These are phyloP conservation scores for Chaetomiaceae sp. DNA, from an alignment of 2,329 filamentous ascomycete genomes.

Conservation along the genomic window DNA sequence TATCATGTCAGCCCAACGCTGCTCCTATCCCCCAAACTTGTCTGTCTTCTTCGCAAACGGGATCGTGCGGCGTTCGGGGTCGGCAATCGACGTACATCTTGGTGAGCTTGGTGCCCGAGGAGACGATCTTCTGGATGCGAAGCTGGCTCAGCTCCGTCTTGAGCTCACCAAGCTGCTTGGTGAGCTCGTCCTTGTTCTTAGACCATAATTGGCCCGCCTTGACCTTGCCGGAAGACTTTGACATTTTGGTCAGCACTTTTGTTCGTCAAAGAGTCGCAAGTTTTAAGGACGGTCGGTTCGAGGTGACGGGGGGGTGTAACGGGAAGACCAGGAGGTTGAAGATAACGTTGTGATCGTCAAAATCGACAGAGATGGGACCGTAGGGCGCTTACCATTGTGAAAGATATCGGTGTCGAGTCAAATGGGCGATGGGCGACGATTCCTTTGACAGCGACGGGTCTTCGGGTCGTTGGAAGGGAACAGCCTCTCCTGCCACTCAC, in stretches of 20 bases:
- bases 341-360: background rate
- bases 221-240: slow-evolving; percentile 63
- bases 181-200: slow-evolving; percentile 99
- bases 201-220: slow-evolving; percentile 96
- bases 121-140: slow-evolving; percentile 97
- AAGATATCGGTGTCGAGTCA: slow-evolving; percentile 26
- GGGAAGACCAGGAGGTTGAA: slow-evolving; percentile 4
- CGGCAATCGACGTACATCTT: slow-evolving; percentile 73
- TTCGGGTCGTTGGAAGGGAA: slow-evolving; percentile 23
- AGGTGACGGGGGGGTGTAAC: slow-evolving; percentile 32
- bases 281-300: slow-evolving; percentile 19
- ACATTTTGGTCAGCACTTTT: slow-evolving; percentile 34
- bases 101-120: slow-evolving; percentile 91
- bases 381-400: slow-evolving; percentile 26
- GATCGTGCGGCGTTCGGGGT: slow-evolving; percentile 1
- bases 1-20: slow-evolving; percentile 22
- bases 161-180: slow-evolving; percentile 89
- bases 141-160: slow-evolving; percentile 96
- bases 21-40: background rate
- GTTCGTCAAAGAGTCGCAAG: slow-evolving; percentile 19
- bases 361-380: background rate
- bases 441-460: slow-evolving; percentile 27
- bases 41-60: background rate
- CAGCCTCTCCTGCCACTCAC: slow-evolving; percentile 22
- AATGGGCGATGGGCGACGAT: slow-evolving; percentile 26